Conservation (phyloP, 108 stramenopile species). For the Cyclotella cryptica region DNA sequence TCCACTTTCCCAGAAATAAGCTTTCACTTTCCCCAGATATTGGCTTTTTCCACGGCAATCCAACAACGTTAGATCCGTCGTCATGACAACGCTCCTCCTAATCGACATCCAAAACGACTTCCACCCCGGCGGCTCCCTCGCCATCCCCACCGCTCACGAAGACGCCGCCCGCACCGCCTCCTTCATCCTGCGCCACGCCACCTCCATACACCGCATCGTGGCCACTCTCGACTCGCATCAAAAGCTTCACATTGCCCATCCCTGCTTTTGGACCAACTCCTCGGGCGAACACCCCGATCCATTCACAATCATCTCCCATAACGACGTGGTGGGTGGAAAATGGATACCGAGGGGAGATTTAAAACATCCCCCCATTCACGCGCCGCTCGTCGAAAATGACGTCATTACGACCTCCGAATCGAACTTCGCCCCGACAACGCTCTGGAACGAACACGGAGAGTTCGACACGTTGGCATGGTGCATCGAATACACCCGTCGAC, state of each 20-base stretch:
- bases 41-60: too few relatives aligned
- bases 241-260: slow-evolving; percentile 94
- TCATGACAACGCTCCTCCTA: slow-evolving; percentile 73
- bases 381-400: slow-evolving; percentile 29
- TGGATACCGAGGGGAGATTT: slow-evolving; percentile 25
- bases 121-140: slow-evolving; percentile 93
- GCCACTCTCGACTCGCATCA: slow-evolving; percentile 95
- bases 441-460: slow-evolving; percentile 14
- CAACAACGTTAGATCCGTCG: too few relatives aligned
- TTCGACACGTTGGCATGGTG: slow-evolving; percentile 61
- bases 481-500: slow-evolving; percentile 65
- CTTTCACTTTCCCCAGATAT: too few relatives aligned
- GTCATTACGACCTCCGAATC: too few relatives aligned
- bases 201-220: slow-evolving; percentile 75
- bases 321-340: slow-evolving; percentile 38
- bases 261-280: slow-evolving; percentile 78
- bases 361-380: slow-evolving; percentile 8
- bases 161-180: slow-evolving; percentile 85
- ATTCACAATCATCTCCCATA: slow-evolving; percentile 84
- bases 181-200: slow-evolving; percentile 59
- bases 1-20: too few relatives aligned
- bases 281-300: slow-evolving; percentile 62
- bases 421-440: too few relatives aligned
- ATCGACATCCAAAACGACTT: slow-evolving; percentile 95
- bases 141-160: slow-evolving; percentile 81